Evolutionary conservation across 495 filamentous ascomycete genomes (phyloP), one percentile per base, ranked within the genome.

Genomic region (Thermothielavioides terrestris): DNA sequence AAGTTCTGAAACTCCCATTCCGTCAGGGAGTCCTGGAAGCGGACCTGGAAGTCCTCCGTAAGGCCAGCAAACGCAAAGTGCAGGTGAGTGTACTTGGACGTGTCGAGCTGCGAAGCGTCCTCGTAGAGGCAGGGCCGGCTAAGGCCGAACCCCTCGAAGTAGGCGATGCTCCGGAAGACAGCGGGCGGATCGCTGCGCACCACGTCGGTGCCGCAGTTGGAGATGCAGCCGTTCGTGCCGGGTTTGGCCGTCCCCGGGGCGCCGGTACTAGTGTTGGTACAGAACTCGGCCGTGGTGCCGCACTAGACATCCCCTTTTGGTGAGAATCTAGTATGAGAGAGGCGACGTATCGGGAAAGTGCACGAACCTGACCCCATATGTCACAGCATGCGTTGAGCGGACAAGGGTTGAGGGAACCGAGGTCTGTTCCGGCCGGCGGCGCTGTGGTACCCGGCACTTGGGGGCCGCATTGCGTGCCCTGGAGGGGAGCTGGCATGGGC

Each of bases 301-400:
- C 74, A 78, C 25, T 71, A n/a, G n/a, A n/a, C n/a, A 61, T 10
- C 74, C 75, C 64, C 67, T n/a, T n/a, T n/a, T n/a, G n/a, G n/a
- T n/a, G n/a, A n/a, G n/a, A n/a, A n/a, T n/a, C n/a, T n/a, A n/a
- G n/a, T n/a, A n/a, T n/a, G n/a, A n/a, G n/a, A n/a, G n/a, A n/a
- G n/a, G n/a, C n/a, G n/a, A n/a, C n/a, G n/a, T n/a, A n/a, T n/a
- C n/a, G n/a, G n/a, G n/a, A n/a, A n/a, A n/a, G n/a, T n/a, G n/a
- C n/a, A n/a, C n/a, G n/a, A n/a, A n/a, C n/a, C n/a, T n/a, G n/a
- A n/a, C n/a, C n/a, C n/a, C n/a, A n/a, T n/a, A 58, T 59, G 43
- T 70, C 59, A 28, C 62, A 65, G 53, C 59, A 60, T 12, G 42
- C 62, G 32, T 67, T 68, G 21, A 68, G 53, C 14, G 60, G 62